Conservation (phyloP, 371 early-diverging fungal genomes). For the Aphelidium insulamus region DNA sequence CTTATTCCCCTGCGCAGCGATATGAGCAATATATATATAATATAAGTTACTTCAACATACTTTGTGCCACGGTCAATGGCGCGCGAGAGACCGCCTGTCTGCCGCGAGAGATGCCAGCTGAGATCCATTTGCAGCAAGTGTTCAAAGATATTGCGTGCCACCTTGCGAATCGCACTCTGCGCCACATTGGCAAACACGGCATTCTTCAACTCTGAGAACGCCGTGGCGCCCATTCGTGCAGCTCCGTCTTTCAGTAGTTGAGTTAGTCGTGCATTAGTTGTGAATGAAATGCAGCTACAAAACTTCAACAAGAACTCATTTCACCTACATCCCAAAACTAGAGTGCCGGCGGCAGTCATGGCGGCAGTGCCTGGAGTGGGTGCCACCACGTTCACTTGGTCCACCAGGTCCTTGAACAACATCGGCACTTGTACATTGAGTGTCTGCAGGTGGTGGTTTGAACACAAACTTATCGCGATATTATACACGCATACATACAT, state of each 20-base stretch:
- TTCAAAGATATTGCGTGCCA: slow-evolving; percentile 61
- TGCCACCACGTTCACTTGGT: slow-evolving; percentile 26
- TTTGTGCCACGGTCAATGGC: slow-evolving; percentile 95
- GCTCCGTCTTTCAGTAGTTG: slow-evolving; percentile 31
- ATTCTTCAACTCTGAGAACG: slow-evolving; percentile 72
- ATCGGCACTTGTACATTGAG: slow-evolving; percentile 86
- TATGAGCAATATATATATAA: slow-evolving; percentile 1
- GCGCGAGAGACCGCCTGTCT: slow-evolving; percentile 82
- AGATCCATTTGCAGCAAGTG: slow-evolving; percentile 70
- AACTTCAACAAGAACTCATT: not conserved
- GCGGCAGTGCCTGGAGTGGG: slow-evolving; percentile 31
- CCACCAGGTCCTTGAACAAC: slow-evolving; percentile 74
- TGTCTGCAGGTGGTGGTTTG: slow-evolving; percentile 16
- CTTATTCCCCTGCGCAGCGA: slow-evolving; percentile 50
- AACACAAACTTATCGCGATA: not conserved
- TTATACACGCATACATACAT: not conserved
- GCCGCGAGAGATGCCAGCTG: slow-evolving; percentile 65
- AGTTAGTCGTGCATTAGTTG: not conserved
- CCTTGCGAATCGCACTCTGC: slow-evolving; percentile 76
- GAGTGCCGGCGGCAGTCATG: slow-evolving; percentile 52
- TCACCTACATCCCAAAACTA: slow-evolving; percentile 59
- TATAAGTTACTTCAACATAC: slow-evolving; percentile 10
- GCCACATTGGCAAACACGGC: slow-evolving; percentile 84
- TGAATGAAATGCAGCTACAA: not conserved
- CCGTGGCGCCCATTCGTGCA: slow-evolving; percentile 57